phyloP scores from a whole-genome alignment of 257 asterid genomes.

The Solanum clarkiae region DNA sequence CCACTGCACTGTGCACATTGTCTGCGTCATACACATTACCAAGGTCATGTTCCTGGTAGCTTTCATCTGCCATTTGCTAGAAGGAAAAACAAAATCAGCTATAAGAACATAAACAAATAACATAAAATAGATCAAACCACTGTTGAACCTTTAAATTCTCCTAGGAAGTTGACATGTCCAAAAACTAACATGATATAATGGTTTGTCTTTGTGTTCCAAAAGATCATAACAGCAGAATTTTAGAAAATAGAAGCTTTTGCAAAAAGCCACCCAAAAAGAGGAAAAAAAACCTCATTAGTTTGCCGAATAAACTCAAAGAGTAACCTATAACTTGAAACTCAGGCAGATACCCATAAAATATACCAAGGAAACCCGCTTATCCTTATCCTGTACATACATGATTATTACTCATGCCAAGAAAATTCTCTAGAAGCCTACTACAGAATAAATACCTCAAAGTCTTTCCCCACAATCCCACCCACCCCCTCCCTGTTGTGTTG shows the following conservation, averaged over 20 bases:
- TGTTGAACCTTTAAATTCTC: not conserved
- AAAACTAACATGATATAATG: not conserved
- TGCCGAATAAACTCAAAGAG: not conserved
- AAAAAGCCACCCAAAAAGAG: not conserved
- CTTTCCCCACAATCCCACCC: not conserved
- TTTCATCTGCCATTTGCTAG: conserved; percentile 39
- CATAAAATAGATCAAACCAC: not conserved
- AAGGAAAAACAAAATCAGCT: not conserved
- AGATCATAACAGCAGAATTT: not conserved
- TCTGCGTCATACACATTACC: conserved; percentile 4
- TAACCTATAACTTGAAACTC: not conserved
- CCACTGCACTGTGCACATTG: not conserved
- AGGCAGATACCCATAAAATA: not conserved
- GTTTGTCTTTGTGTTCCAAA: not conserved
- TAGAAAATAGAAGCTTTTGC: not conserved
- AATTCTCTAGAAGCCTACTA: not conserved
- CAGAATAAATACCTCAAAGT: not conserved
- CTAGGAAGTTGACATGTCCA: not conserved
- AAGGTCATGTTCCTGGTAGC: conserved; percentile 14
- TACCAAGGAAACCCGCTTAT: not conserved
- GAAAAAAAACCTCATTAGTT: not conserved
- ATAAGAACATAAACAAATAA: not conserved
- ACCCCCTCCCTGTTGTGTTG: not conserved
- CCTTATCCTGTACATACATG: not conserved
- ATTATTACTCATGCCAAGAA: not conserved